Evolutionary conservation across 352 stramenopile genomes (phyloP).

Genomic region (Globisporangium polare): DNA sequence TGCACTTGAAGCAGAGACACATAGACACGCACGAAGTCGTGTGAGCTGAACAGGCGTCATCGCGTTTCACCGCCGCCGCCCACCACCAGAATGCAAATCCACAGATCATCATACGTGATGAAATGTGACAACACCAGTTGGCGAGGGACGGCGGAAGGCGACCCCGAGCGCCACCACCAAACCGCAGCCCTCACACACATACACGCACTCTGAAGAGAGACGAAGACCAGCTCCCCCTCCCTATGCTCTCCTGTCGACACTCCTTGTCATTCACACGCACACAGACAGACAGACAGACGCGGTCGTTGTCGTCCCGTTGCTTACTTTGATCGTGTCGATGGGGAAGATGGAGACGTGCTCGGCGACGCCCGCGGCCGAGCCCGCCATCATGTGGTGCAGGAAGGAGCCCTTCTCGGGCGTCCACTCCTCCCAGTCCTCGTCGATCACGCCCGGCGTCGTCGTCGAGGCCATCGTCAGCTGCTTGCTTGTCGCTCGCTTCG

Average conservation of each 20-base stretch:
- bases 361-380: conserved; percentile 93
- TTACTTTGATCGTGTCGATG: conserved; percentile 85
- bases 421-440: conserved; percentile 94
- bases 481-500: neutral
- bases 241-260: too few species aligned
- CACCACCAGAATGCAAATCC: conserved; percentile 11
- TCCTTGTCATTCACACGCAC: too few species aligned
- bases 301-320: neutral
- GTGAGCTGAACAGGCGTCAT: neutral
- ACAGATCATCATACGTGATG: neutral
- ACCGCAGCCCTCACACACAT: neutral
- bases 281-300: neutral
- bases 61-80: neutral
- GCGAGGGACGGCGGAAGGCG: too few species aligned
- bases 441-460: conserved; percentile 19
- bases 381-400: conserved; percentile 93
- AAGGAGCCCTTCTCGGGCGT: conserved; percentile 92
- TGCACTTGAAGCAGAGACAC: neutral
- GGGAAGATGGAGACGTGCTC: conserved; percentile 99
- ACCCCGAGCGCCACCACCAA: too few species aligned
- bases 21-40: conserved; percentile 6
- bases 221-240: too few species aligned
- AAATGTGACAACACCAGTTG: neutral
- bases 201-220: neutral
- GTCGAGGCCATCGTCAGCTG: neutral